Evolutionary conservation across 2,329 filamentous ascomycete species (phyloP).

Genomic region (Cylindrodendrum hubeiense): DNA sequence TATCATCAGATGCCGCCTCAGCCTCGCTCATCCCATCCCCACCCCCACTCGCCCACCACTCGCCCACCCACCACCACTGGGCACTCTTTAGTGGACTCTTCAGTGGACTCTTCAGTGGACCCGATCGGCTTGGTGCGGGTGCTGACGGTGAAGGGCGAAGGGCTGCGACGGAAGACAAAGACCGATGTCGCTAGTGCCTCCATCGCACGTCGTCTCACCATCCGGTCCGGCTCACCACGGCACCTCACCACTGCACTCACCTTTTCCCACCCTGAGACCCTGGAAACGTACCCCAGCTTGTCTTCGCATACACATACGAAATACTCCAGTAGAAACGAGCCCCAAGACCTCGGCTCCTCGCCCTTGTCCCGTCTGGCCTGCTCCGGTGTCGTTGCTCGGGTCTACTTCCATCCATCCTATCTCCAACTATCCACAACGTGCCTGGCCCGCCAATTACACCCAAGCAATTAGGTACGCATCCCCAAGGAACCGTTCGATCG

Average conservation of each 20-base stretch:
- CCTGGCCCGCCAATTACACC: conserved; percentile 4
- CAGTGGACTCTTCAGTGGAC: not conserved
- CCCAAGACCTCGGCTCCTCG: conserved; percentile 4
- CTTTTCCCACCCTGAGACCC: not conserved
- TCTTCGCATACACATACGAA: conserved; percentile 20
- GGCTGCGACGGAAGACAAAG: conserved; percentile 25
- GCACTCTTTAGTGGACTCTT: not conserved
- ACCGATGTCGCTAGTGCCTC: conserved; percentile 15
- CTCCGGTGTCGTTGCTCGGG: not conserved
- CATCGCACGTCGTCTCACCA: not conserved
- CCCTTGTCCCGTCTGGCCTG: conserved; percentile 10
- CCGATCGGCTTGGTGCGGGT: not conserved
- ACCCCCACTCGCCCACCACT: conserved; percentile 18
- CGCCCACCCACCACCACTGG: not conserved
- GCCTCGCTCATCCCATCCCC: conserved; percentile 15
- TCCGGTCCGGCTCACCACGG: conserved; percentile 2
- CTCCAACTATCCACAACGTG: not conserved
- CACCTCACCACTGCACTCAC: not conserved
- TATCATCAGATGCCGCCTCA: conserved; percentile 19
- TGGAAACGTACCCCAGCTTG: not conserved
- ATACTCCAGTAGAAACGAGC: conserved; percentile 4
- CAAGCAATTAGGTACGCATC: conserved; percentile 11
- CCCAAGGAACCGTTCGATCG: conserved; percentile 26
- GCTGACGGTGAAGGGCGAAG: conserved; percentile 7
- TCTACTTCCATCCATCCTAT: not conserved